A percentile compares a stretch with the other conserved stretches of the same genome.
Evolutionary conservation across 2,329 filamentous ascomycete species (phyloP).

Genomic region (Fusarium avenaceum): DNA sequence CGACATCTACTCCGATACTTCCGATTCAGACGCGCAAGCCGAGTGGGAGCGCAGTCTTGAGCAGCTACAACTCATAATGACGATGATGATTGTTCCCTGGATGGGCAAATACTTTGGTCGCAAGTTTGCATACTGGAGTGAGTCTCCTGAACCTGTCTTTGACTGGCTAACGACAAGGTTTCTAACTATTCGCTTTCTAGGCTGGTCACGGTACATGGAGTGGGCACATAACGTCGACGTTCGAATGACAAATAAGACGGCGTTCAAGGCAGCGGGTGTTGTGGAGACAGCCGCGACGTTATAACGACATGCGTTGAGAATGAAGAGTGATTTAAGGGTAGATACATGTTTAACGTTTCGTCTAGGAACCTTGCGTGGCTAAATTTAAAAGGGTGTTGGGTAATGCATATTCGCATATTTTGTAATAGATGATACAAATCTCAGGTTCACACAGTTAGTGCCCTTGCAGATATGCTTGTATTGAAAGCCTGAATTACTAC

Average conservation of each 20-base stretch:
- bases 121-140: constrained; percentile 97
- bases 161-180: constrained; percentile 4
- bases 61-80: constrained; percentile 91
- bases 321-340: constrained; percentile 1
- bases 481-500: constrained; percentile 34
- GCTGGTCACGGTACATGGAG: constrained; percentile 93
- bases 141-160: constrained; percentile 50
- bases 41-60: constrained; percentile 97
- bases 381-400: constrained; percentile 42
- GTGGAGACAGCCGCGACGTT: constrained; percentile 71
- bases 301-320: constrained; percentile 49
- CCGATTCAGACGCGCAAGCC: constrained; percentile 85
- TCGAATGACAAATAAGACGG: constrained; percentile 70
- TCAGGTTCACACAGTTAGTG: neutral
- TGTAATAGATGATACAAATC: constrained; percentile 32
- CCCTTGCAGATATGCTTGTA: neutral
- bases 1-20: constrained; percentile 68
- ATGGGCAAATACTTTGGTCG: constrained; percentile 94
- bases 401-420: constrained; percentile 32
- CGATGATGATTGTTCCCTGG: constrained; percentile 95
- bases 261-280: constrained; percentile 73
- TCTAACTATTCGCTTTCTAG: constrained; percentile 60
- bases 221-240: constrained; percentile 90
- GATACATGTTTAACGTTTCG: neutral
- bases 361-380: constrained; percentile 29